Percentiles rank a stretch among this genome's conserved stretches.
Conservation (phyloP, 1,284 basidiomycete genomes). For the Erythrobasidium hasegawianum region DNA sequence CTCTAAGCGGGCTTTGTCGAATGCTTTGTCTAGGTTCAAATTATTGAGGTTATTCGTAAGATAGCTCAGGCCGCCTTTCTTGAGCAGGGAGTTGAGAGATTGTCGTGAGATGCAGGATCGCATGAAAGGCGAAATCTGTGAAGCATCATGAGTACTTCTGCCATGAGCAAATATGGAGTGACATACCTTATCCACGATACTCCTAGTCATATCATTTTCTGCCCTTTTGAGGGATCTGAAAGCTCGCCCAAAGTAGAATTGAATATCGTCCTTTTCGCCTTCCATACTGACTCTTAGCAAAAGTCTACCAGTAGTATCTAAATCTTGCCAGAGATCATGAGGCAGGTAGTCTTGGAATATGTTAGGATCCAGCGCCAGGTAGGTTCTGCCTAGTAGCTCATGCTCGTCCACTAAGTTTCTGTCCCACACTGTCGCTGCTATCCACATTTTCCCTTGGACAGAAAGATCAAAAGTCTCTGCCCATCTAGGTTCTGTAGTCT, state of each 20-base stretch:
- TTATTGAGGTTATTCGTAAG: slow-evolving; percentile 22
- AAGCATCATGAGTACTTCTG: too few relatives aligned
- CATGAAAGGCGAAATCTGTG: slow-evolving; percentile 91
- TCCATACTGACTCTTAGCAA: slow-evolving; percentile 93
- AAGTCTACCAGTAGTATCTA: slow-evolving; percentile 64
- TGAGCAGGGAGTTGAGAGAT: slow-evolving; percentile 40
- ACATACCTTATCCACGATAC: slow-evolving; percentile 91
- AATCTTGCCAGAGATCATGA: slow-evolving; percentile 71
- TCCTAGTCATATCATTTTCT: slow-evolving; percentile 91
- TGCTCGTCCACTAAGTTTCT: slow-evolving; percentile 70
- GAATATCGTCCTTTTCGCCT: slow-evolving; percentile 94
- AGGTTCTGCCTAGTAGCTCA: slow-evolving; percentile 84
- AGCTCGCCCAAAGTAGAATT: slow-evolving; percentile 94
- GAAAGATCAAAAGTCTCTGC: slow-evolving; percentile 96
- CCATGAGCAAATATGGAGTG: not conserved
- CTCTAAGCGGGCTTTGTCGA: slow-evolving; percentile 38
- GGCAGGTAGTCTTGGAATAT: slow-evolving; percentile 84
- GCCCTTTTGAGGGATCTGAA: slow-evolving; percentile 88
- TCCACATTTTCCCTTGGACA: slow-evolving; percentile 74
- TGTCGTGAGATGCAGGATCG: slow-evolving; percentile 77
- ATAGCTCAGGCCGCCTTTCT: slow-evolving; percentile 30
- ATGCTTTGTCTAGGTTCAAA: slow-evolving; percentile 41
- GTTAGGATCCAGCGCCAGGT: slow-evolving; percentile 84
- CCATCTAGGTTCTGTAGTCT: slow-evolving; percentile 85
- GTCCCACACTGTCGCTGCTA: slow-evolving; percentile 92